Evolutionary conservation across 2,329 filamentous ascomycete species (phyloP), one percentile per base, ranked within the genome.

Genomic region (Colletotrichum cereale): DNA sequence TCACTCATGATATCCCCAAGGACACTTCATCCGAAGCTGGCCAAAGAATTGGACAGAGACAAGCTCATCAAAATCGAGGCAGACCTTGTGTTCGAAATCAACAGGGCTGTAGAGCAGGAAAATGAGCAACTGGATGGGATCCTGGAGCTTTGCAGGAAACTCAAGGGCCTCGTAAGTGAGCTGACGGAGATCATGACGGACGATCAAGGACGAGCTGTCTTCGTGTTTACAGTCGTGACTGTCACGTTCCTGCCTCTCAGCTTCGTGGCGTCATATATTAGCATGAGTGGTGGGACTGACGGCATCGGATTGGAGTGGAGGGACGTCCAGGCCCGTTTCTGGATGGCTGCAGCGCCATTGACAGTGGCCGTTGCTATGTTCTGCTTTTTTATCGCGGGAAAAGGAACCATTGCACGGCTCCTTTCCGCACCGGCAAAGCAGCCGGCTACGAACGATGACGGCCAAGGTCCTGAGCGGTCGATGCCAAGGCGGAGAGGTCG

Each of bases 221-320:
- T 78, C 2, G 73, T 79, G 2, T 80, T 81, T 61, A 79, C 79
- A 0, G 74, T 79, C 29, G 76, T 80, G 11, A 77, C 79, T 0
- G 71, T 78, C 6, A 74, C 79, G 5, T 80, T 80, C 63, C 62
- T 80, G 47, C 79, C 79, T 2, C 61, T 80, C 29, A 78, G 77
- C 7, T 80, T 80, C 44, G 71, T 80, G 34, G 75, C 78, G 1
- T 74, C 76, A 58, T 79, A 78, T 62, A 58, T 81, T n/a, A 77
- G 79, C 38, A 80, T 80, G 79, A 79, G 78, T 36, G 71, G 55
- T 16, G 64, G 70, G 16, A 64, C 66, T 10, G 66, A 62, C 3
- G 58, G 55, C 29, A 42, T 61, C 12, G 58, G 58, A 18, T 48
- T 58, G 40, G 62, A 67, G 34, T 73, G 63, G 68, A 50, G 40